A percentile compares a stretch with the other conserved stretches of the same genome.
Conservation (phyloP, 495 filamentous ascomycete species). For the Penicillium flavigenum region DNA sequence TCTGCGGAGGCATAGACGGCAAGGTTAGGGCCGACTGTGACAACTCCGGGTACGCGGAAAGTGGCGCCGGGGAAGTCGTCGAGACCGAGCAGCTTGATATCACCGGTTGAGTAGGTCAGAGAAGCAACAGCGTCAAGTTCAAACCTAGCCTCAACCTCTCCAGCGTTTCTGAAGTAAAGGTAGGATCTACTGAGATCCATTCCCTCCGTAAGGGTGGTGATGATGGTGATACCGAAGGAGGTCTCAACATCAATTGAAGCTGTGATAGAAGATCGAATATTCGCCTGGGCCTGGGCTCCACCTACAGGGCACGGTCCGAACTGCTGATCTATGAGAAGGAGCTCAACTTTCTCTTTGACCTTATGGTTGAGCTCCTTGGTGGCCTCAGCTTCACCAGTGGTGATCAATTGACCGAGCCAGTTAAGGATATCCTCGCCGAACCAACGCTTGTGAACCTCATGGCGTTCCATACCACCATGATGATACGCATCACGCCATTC, state of each 20-base stretch:
- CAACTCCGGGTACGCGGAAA: slow-evolving; percentile 35
- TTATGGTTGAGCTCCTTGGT: slow-evolving; percentile 24
- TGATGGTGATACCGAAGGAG: slow-evolving; percentile 31
- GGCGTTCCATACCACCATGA: slow-evolving; percentile 13
- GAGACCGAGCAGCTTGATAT: slow-evolving; percentile 14
- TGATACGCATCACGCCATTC: slow-evolving; percentile 33
- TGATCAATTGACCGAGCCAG: slow-evolving; percentile 9
- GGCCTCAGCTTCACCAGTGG: slow-evolving; percentile 4
- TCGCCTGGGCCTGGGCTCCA: slow-evolving; percentile 21
- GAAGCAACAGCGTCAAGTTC: slow-evolving; percentile 21
- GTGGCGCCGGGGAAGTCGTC: slow-evolving; percentile 26
- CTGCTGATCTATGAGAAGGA: slow-evolving; percentile 18
- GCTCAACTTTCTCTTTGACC: slow-evolving; percentile 15
- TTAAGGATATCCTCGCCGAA: slow-evolving; percentile 4
- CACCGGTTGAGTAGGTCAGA: slow-evolving; percentile 10
- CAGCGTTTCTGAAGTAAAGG: slow-evolving; percentile 31
- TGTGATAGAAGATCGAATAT: slow-evolving; percentile 9
- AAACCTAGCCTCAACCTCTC: slow-evolving; percentile 25
- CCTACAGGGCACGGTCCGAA: slow-evolving; percentile 19
- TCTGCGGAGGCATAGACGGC: slow-evolving; percentile 25
- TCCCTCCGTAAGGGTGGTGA: slow-evolving; percentile 13
- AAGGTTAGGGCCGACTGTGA: slow-evolving; percentile 36
- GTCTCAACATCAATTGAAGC: slow-evolving; percentile 19
- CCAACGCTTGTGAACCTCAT: slow-evolving; percentile 9
- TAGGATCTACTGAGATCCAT: slow-evolving; percentile 27